phyloP scores from a whole-genome alignment of 441 rosid species.

The Kokia cookei region DNA sequence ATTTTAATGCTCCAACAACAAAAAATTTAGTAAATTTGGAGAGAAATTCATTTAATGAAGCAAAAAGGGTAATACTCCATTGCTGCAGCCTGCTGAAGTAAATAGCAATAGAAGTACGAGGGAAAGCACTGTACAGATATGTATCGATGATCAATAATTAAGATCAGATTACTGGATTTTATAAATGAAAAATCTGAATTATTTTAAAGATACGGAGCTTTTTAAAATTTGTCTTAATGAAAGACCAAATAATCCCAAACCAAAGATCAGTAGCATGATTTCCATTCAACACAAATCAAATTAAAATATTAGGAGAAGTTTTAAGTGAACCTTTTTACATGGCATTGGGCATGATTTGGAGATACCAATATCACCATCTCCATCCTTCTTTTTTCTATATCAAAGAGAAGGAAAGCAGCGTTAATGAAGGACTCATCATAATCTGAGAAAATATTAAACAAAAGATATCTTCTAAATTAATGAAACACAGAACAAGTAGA shows the following conservation, averaged over 20 bases:
- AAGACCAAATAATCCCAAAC: not conserved
- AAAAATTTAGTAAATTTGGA: not conserved
- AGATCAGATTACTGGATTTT: not conserved
- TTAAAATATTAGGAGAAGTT: slow-evolving; percentile 4
- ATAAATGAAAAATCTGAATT: not conserved
- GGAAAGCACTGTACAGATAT: not conserved
- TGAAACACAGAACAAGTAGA: not conserved
- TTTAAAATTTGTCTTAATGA: not conserved
- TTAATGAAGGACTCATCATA: not conserved
- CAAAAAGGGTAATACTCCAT: not conserved
- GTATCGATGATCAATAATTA: not conserved
- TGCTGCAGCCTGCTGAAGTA: not conserved
- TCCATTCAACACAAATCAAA: not conserved
- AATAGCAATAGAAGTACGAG: not conserved
- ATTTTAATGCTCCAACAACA: not conserved
- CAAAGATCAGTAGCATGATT: not conserved
- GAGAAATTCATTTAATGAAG: not conserved
- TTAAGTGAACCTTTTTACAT: slow-evolving; percentile 36
- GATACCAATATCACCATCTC: slow-evolving; percentile 13
- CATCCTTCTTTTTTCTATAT: slow-evolving; percentile 30
- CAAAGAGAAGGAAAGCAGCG: not conserved
- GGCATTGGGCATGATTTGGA: slow-evolving; percentile 27
- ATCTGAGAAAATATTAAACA: not conserved
- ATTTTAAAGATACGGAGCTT: not conserved
- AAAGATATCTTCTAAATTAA: not conserved